Evolutionary conservation across 2,329 filamentous ascomycete genomes (phyloP), one percentile per base, ranked within the genome.

Genomic region (Cercospora sp.): DNA sequence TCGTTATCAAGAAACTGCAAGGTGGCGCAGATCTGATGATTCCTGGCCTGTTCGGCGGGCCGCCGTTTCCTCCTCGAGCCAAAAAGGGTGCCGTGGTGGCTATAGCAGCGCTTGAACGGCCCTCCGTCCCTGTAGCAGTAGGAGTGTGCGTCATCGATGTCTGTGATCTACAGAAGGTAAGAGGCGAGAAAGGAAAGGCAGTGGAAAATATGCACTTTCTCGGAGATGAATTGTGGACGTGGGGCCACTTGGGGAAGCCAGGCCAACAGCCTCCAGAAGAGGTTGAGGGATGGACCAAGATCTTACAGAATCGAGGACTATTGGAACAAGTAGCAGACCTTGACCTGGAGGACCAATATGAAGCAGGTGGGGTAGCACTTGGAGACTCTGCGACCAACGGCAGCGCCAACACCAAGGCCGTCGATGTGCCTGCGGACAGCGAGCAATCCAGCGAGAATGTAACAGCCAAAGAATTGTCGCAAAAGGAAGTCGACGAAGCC

Each of bases 11-110:
- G 69, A 90, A 90, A 77, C 79, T 91, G 8, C 86, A 85, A 66
- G 84, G 85, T 7, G 89, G 89, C 3, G 88, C 89, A 21, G 88
- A 90, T 77, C 80, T 91, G 59, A 91, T 91, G 89, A 90, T 86
- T 1, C 89, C 89, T 1, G 89, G 89, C 8, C 79, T 91, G 13
- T 85, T 88, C 30, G 84, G 86, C 63, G 88, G 89, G 1, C 87
- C 88, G 10, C 88, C 88, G 1, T 91, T 90, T 74, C 87, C 88
- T 3, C 73, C 80, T 40, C 81, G 81, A 58, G 89, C 89, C 2
- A 86, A 82, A 62, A 86, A 87, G 74, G 88, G 85, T 1, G 82
- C 87, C 3, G 79, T 90, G 28, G 87, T 90, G n/a, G 88, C 87
- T 3, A 84, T 91, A 24, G 88, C 88, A 3, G 86, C 86, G 67